Evolutionary conservation across 164 flowering plant species (phyloP), one percentile per base, ranked within the genome.

Genomic region (Akebia trifoliata): DNA sequence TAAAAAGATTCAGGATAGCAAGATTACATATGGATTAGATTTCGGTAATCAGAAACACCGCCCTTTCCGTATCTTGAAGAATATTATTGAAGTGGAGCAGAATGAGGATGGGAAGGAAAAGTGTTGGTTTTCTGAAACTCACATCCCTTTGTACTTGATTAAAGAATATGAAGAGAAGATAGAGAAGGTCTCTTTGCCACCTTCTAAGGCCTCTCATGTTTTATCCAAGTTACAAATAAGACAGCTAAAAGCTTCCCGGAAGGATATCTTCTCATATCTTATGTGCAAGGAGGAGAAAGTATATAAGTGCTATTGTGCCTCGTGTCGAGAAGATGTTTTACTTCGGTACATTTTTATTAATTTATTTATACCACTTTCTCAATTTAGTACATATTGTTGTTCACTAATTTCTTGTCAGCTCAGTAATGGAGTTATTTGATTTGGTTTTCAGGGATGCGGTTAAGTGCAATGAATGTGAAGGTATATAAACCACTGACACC

Each of bases 41-140:
- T 94, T 94, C 78, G 77, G 77, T 35, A 73, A 65, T 68, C 97
- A 90, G 75, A 90, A 80, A 62, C 90, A 90, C 69, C 82, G 88
- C 28, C 91, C 99, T 39, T 83, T 87, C 15, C 95, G 96, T 54
- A 72, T 94, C 53, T 66, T 82, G 91, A 94, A 94, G 78, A 85
- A 65, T 65, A 57, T n/a, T n/a, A n/a, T 78, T 61, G 87, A 78
- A 48, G 69, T 64, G 48, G 97, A 90, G 71, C 61, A 73, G 57
- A 55, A 53, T 58, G 66, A 74, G 52, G 82, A 73, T 63, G 90
- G 89, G 52, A 74, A 63, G 58, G 84, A 78, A 8, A 88, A 72
- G 68, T 75, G 72, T 45, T 94, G 99, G 99, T 85, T 94, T 75
- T 65, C 66, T 36, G 97, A 88, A 75, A 60, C 65, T 37, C 86